Evolutionary conservation across 352 stramenopile species (phyloP), one percentile per base, ranked within the genome.

Genomic region (Salisapilia sapeloensis): DNA sequence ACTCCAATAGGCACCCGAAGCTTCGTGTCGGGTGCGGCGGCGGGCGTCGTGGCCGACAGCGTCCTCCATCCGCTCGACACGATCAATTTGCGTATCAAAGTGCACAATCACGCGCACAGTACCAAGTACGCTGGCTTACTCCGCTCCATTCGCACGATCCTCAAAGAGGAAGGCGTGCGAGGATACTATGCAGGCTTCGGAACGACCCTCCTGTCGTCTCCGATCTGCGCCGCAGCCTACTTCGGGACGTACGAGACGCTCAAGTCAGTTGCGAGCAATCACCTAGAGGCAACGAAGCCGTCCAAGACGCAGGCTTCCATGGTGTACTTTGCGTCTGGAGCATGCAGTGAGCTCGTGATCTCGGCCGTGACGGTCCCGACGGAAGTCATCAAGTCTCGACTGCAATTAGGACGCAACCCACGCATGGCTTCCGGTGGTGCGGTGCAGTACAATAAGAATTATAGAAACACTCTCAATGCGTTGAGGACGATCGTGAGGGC

Each of bases 71-170:
- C 72, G 17, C 48, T 89, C 26, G 72, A 89, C 37, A 76, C 77
- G 13, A 70, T 89, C 38, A 89, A 84, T 45, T 39, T 85, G 26
- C 72, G 72, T 26, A 82, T 84, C 56, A 89, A 89, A 42, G 65
- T 89, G 27, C 71, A 83, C 47, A 52, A 54, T 16, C n/a, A n/a
- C n/a, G 39, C 35, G 27, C 48, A 50, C 11, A 61, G 45, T 9
- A 35, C 53, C 42, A 70, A 78, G 40, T 85, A 85, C 48, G 55
- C 53, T 22, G 61, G 57, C 25, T 64, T 85, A 23, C 15, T 72
- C n/a, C 56, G 61, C 27, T 56, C 70, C 2, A 42, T 74, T 0
- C 35, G 51, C 29, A 85, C 70, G 4, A 82, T 85, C 18, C 35
- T 85, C 11, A 56, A 56, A 17, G 69, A 85, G 33, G 48, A 89